Evolutionary conservation across 2,329 filamentous ascomycete species (phyloP), one percentile per base, ranked within the genome.

Genomic region (Exserohilum rostratum): DNA sequence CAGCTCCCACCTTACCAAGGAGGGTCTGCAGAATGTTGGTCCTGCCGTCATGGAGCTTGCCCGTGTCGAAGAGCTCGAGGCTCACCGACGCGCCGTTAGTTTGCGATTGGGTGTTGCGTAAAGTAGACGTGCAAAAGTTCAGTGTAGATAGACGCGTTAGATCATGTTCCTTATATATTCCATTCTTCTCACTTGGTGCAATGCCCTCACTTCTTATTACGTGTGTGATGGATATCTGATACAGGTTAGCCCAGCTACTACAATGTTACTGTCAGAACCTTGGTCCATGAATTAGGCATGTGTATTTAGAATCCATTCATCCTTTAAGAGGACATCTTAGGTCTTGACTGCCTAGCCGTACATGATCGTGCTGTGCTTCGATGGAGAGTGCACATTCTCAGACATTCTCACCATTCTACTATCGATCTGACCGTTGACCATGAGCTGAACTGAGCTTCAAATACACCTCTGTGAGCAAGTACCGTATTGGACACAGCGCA

Each of bases 31-130:
- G 66, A 95, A 96, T 68, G 90, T 99, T 2, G 91, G 93, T 30
- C 80, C 82, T 48, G 92, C 95, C 4, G 95, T 99, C 47, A 97
- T 98, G 91, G 90, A 93, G 76, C 82, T 99, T 43, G 95, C 95
- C 20, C 90, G 90, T 70, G 93, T 98, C 2, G 95, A 99, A 77
- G 91, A 96, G 73, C 81, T 99, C 27, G 93, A 99, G 75, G 95
- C 95, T 48, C 95, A 99, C 80, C 87, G 91, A 71, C 82, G 87
- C 58, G 88, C 88, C 12, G 87, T 91, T 37, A 84, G 83, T 69
- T 82, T 91, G 47, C 79, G 88, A 50, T 74, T 90, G 64, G 82
- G 73, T 27, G 62, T 74, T 39, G 62, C 67, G 25, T 58, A 54
- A 15, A 29, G 9, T 13, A 29, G 20, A 12, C 4, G 6, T 33